Evolutionary conservation across 2,329 filamentous ascomycete species (phyloP).

Genomic region (Hypocrella siamensis): DNA sequence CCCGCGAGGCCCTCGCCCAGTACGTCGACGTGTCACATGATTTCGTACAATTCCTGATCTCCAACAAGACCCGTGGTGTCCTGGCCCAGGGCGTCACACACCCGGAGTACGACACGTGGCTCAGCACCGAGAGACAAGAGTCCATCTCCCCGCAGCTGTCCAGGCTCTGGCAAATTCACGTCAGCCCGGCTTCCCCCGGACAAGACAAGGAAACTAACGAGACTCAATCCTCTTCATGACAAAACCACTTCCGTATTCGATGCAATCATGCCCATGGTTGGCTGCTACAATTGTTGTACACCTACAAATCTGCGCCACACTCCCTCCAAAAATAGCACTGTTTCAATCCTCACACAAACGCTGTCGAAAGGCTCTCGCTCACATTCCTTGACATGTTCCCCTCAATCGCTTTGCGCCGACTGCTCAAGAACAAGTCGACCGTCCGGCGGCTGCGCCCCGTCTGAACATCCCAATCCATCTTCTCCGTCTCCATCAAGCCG

Average conservation of each 20-base stretch:
- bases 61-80: conserved; percentile 27
- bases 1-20: conserved; percentile 37
- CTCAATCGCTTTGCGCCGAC: conserved; percentile 24
- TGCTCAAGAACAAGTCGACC: conserved; percentile 38
- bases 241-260: background rate
- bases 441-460: conserved; percentile 31
- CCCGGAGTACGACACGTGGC: conserved; percentile 23
- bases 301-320: too few species aligned
- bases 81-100: conserved; percentile 33
- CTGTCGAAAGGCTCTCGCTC: conserved; percentile 12
- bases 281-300: background rate
- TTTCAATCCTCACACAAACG: conserved; percentile 13
- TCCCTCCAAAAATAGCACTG: background rate
- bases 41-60: conserved; percentile 34
- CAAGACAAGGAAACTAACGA: too few species aligned
- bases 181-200: conserved; percentile 15
- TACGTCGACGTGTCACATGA: conserved; percentile 44
- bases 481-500: background rate
- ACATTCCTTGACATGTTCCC: conserved; percentile 13
- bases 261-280: too few species aligned
- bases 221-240: background rate
- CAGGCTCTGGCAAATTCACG: conserved; percentile 26
- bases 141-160: conserved; percentile 17
- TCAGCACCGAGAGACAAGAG: conserved; percentile 15
- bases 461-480: conserved; percentile 14